Evolutionary conservation across 2,329 filamentous ascomycete species (phyloP).

Genomic region (Sporothrix pallida): DNA sequence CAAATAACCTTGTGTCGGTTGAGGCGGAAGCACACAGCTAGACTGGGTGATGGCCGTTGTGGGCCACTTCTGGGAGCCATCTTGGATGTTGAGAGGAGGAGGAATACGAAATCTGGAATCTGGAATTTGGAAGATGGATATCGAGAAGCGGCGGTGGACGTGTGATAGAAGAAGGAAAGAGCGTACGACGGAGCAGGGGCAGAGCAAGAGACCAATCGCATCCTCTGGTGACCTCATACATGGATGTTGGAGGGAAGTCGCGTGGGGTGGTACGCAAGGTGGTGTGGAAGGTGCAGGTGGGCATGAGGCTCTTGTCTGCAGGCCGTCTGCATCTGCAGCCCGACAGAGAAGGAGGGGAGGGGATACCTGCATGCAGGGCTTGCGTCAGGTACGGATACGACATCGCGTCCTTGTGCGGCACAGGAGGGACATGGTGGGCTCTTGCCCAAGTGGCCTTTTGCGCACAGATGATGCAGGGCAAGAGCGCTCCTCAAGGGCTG

Average conservation of each 20-base stretch:
- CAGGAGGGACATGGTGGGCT: conserved; percentile 2
- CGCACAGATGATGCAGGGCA: conserved; percentile 16
- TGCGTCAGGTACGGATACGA: conserved; percentile 28
- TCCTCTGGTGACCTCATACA: background rate
- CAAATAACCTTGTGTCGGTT: background rate
- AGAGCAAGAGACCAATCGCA: background rate
- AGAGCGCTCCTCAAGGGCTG: too few species aligned
- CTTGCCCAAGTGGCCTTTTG: background rate
- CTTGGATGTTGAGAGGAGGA: background rate
- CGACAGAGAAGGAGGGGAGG: background rate
- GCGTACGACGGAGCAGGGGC: background rate
- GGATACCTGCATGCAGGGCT: conserved; percentile 19
- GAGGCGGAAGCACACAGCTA: background rate
- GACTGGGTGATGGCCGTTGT: background rate
- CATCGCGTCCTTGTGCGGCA: background rate
- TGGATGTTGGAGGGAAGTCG: conserved; percentile 16
- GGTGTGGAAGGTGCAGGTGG: background rate
- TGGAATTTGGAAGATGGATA: background rate
- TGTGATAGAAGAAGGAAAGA: conserved; percentile 1
- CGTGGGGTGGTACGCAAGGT: background rate
- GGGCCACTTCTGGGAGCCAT: background rate
- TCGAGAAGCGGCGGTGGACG: conserved; percentile 17
- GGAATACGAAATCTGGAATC: background rate
- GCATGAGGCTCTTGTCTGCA: conserved; percentile 27
- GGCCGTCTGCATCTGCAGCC: background rate